Conservation (phyloP, 306 rosid genomes). For the Sphenostylis stenocarpa region DNA sequence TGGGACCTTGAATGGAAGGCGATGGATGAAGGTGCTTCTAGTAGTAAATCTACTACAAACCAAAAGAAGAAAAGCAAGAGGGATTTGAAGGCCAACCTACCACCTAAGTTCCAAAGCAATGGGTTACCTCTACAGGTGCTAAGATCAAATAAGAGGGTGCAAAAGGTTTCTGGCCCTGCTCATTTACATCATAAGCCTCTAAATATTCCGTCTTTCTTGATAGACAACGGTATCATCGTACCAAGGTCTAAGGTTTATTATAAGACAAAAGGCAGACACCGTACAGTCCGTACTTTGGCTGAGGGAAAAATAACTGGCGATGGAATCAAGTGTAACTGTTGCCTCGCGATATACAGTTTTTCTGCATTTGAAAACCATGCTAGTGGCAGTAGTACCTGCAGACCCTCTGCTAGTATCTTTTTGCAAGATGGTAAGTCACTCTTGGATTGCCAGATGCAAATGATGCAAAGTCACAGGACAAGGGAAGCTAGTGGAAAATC, state of each 20-base stretch:
- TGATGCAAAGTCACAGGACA: conserved; percentile 35
- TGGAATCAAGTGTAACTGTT: conserved; percentile 87
- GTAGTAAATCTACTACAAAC: conserved; percentile 29
- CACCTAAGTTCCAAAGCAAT: conserved; percentile 34
- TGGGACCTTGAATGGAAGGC: conserved; percentile 10
- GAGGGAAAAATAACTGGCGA: conserved; percentile 63
- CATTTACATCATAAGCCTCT: conserved; percentile 55
- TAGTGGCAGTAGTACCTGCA: conserved; percentile 38
- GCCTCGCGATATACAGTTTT: conserved; percentile 48
- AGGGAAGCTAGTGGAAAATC: conserved; percentile 31
- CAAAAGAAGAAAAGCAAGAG: conserved; percentile 30
- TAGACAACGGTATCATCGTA: conserved; percentile 61
- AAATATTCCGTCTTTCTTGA: conserved; percentile 77
- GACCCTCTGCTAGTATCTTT: conserved; percentile 55
- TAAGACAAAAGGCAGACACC: conserved; percentile 25
- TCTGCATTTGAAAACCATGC: conserved; percentile 60
- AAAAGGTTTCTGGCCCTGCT: conserved; percentile 39
- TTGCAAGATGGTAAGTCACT: conserved; percentile 77
- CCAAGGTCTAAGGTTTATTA: conserved; percentile 73
- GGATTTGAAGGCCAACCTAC: conserved; percentile 31
- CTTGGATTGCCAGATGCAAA: conserved; percentile 55
- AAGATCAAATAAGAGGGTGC: conserved; percentile 64
- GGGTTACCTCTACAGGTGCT: conserved; percentile 37
- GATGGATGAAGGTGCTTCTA: conserved; percentile 17
- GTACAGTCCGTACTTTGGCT: not conserved